Base-by-base conservation (phyloP, 257 asterid genomes). In the Jacaranda mimosifolia region DNA sequence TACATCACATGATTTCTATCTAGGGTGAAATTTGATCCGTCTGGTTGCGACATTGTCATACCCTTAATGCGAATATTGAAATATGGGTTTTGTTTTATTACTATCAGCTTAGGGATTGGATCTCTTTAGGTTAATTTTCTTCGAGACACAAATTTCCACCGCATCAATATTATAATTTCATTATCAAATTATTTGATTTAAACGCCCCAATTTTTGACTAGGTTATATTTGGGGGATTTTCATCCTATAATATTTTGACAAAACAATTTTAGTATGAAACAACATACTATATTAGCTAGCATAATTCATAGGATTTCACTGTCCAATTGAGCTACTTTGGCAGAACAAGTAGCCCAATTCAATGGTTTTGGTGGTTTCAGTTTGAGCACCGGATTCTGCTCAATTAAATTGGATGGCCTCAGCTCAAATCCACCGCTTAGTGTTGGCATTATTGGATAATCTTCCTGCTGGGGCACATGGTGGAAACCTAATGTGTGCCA, bases 401-500 rank as follows among this genome's bases (percentile, higher is more conserved):
- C 88, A 68, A 89, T 87, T 84, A 89, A 89, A 80, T 89, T 89
- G 6, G 82, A 17, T 0, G 91, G 89, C 68, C 74, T 81, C 12
- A 89, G 83, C 81, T 84, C 89, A 53, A 87, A 82, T 4, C 62
- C 62, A 14, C 19, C 38, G 3, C 79, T 84, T 17, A 77, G 1
- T 3, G 87, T 82, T 15, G 89, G 89, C 87, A 84, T 87, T 3
- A 87, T 70, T 8, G 89, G 89, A 43, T 39, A 87, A 80, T 87
- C 89, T 82, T 87, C 91, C 49, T 80, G 86, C 51, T 42, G 14
- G 0, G 91, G 89, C 8, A 70, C 87, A 59, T 84, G 89, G 64
- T 84, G 91, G 18, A 84, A 67, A n/a, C 89, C 89, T 36, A 84
- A 14, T 66, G 87, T 84, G 86, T 87, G 84, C 89, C 91, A 87